Evolutionary conservation across 2,329 filamentous ascomycete species (phyloP), one percentile per base, ranked within the genome.

Genomic region (Gyromitra esculenta): DNA sequence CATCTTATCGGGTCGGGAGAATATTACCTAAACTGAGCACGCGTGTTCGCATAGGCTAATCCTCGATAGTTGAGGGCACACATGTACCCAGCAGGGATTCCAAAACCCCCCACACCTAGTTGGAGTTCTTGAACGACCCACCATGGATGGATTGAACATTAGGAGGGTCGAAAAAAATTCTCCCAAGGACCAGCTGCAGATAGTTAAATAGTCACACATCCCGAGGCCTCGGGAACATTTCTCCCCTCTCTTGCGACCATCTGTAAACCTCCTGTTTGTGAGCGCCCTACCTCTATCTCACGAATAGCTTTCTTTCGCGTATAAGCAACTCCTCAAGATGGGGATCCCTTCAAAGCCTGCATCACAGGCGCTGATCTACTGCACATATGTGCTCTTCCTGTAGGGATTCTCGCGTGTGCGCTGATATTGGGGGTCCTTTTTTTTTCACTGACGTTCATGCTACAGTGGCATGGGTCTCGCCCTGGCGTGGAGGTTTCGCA

Each of bases 331-430:
- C 7, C 13, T 37, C 8, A 75, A 67, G 7, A 96, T 95, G 92
- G 91, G 91, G 21, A 87, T 90, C 80, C 92, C 91, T 75, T 94
- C 92, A 1, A 89, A 86, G 72, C 85, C 88, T 87, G 92, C 92
- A 82, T 94, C 92, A 41, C 94, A 95, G 86, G 92, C 92, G 86
- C 86, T 95, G 82, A 91, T 96, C 82, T 95, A 94, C 82, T 85
- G 93, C 68, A 93, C 91, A 64, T 94, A 94, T 85, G 91, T 88
- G 79, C 86, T 87, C 64, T 96, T 96, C 83, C 85, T 96, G 92
- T 95, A 85, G 73, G 88, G 80, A 43, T 80, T 79, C 75, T 31
- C 41, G 15, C 41, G 8, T 7, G 54, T 35, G 18, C 15, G 39
- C 25, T 5, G n/a, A 43, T 11, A 1, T 60, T 39, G 62, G 39